Base-by-base conservation (phyloP, 768 basidiomycete species). In the Mycena indigotica region DNA sequence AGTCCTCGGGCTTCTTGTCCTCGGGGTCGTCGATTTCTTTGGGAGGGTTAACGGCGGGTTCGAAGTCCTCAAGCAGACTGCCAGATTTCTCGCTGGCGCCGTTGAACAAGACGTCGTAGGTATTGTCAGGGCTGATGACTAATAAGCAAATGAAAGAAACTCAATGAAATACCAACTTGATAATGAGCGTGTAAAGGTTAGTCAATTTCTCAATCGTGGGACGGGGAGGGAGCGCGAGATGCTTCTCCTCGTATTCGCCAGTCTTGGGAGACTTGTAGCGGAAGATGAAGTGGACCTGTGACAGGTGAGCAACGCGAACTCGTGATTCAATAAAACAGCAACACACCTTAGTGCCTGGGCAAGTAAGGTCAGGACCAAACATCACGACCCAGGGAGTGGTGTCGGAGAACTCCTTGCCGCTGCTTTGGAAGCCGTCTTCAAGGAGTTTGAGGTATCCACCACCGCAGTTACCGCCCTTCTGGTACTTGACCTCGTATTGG, bases 401-500 rank as follows among this genome's bases (percentile, higher is more conserved):
- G 75, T 96, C 94, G 52, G 88, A 88, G 73, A 95, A 95, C 70
- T 94, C 93, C 79, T 94, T 91, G 57, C 91, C 91, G 61, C 87
- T 89, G 58, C 89, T 89, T 78, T 95, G 93, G 85, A 95, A 95
- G 57, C 93, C 94, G 66, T 94, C 88, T 70, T 91, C 88, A 41
- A 99, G 85, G 55, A 98, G 86, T 76, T 98, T 99, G 78, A 98
- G 77, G 77, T 99, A 99, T 35, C 97, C 97, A 79, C 97, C 97
- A 74, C 97, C 97, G 67, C 97, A 98, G 76, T 97, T 97, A 48
- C 97, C 93, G 40, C 96, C 95, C 76, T 98, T 95, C 80, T 99
- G 95, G 74, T 97, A 95, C 78, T 98, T 96, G 78, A 97, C 97
- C 72, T 99, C 97, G 68, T 99, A 99, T 71, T 97, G 95, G 19